Evolutionary conservation across 2,329 filamentous ascomycete species (phyloP), one percentile per base, ranked within the genome.

Genomic region (Colletotrichum orbiculare): DNA sequence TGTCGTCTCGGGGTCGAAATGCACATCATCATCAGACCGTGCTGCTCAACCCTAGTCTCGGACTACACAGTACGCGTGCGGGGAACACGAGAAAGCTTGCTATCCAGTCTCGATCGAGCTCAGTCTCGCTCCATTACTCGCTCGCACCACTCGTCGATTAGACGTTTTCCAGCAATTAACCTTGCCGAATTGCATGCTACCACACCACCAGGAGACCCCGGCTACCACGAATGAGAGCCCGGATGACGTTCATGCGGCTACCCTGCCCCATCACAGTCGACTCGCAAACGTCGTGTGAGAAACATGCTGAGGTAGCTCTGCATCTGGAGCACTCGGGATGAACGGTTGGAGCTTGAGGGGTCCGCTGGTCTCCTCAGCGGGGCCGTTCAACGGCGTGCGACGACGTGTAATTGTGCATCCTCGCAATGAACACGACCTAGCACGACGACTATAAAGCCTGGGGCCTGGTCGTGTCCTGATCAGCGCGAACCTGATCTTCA

Each of bases 81-180:
- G 58, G 63, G 52, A 62, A 65, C 17, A 34, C 17, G 41, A 37
- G 33, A 42, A 52, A 38, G 41, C 10, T 3, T 43, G 37, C 58
- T 46, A n/a, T 33, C 9, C 39, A 17, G 39, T 45, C 46, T n/a
- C 38, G 33, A 25, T n/a, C 38, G 33, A 25, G 39, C 10, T 57
- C 9, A 25, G 42, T 53, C 52, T 65, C 62, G 62, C 62, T 62
- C 41, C 58, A 62, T 65, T 63, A 39, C 52, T 66, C 58, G 63
- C 52, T 63, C 47, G 45, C 60, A 46, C 63, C 58, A 41, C 33
- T 54, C n/a, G 48, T 53, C 25, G 43, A 65, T 56, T 53, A 65
- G 33, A 57, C 58, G 5, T 57, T 35, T 54, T 46, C n/a, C 17
- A 25, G n/a, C 48, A 48, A 57, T 53, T 53, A 50, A 56, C 41